phyloP scores from a whole-genome alignment of 495 filamentous ascomycete species.

The Pseudoneurospora amorphoporcata region DNA sequence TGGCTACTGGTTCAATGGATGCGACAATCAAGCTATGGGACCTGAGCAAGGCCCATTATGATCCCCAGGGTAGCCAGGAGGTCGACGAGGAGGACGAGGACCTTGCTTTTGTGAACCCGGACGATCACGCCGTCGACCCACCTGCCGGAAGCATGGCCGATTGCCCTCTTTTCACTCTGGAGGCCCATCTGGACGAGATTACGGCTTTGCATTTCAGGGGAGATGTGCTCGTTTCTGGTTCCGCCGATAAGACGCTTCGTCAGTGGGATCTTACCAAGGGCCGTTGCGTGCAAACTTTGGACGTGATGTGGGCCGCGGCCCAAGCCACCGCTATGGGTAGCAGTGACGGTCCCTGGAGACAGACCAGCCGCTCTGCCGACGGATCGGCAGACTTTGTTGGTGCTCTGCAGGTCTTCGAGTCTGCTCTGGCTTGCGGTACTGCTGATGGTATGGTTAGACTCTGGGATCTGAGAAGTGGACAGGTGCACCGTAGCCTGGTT shows the following conservation, averaged over 20 bases:
- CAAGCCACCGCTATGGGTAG: conserved; percentile 65
- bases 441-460: conserved; percentile 95
- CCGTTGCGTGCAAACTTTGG: conserved; percentile 91
- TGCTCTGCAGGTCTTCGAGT: conserved; percentile 91
- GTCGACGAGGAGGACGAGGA: conserved; percentile 54
- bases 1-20: conserved; percentile 92
- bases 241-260: conserved; percentile 89
- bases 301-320: conserved; percentile 97
- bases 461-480: conserved; percentile 93
- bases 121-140: conserved; percentile 50
- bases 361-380: conserved; percentile 44
- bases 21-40: conserved; percentile 95
- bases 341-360: conserved; percentile 45
- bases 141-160: conserved; percentile 69
- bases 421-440: conserved; percentile 93
- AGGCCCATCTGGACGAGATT: conserved; percentile 88
- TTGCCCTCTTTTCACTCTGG: conserved; percentile 75
- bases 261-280: conserved; percentile 97
- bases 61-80: conserved; percentile 50
- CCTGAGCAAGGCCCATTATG: conserved; percentile 51
- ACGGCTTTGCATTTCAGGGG: conserved; percentile 85
- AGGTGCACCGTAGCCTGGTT: conserved; percentile 91
- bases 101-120: conserved; percentile 47
- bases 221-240: conserved; percentile 86
- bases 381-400: conserved; percentile 84